Evolutionary conservation across 2,329 filamentous ascomycete genomes (phyloP).

Genomic region (Sphaerostilbella broomeana): DNA sequence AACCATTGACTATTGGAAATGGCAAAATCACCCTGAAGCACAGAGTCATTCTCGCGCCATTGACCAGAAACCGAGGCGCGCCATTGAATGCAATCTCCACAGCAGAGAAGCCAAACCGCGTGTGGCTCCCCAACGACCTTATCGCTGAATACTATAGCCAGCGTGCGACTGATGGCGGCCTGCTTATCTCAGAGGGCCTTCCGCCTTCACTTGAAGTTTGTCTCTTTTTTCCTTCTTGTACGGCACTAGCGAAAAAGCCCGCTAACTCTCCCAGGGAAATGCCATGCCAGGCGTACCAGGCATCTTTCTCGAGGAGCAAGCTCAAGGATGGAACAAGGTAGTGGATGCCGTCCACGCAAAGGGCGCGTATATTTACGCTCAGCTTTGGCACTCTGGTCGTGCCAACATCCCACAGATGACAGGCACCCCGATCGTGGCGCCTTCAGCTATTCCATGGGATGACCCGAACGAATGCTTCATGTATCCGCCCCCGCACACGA

Average conservation of each 20-base stretch:
- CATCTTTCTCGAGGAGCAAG: constrained; percentile 48
- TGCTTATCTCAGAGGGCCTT: constrained; percentile 40
- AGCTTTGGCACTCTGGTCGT: constrained; percentile 46
- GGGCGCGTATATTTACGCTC: constrained; percentile 53
- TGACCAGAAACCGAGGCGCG: constrained; percentile 47
- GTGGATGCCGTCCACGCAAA: constrained; percentile 56
- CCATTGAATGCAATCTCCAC: constrained; percentile 36
- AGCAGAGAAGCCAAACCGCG: constrained; percentile 39
- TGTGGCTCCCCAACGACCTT: constrained; percentile 40
- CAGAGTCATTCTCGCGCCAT: constrained; percentile 44
- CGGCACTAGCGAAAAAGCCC: not conserved
- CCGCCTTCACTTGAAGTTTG: constrained; percentile 37
- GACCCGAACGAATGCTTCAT: constrained; percentile 35
- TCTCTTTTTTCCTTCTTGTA: not conserved
- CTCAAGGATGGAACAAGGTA: constrained; percentile 51
- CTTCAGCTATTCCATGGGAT: constrained; percentile 40
- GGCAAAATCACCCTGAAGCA: constrained; percentile 43
- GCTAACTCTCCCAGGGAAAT: constrained; percentile 19
- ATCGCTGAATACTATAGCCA: constrained; percentile 39
- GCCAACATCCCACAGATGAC: constrained; percentile 31
- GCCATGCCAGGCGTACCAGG: constrained; percentile 46
- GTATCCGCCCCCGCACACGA: constrained; percentile 28
- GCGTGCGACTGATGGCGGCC: constrained; percentile 34
- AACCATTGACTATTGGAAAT: constrained; percentile 30
- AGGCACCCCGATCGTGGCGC: constrained; percentile 30